These are phyloP conservation scores for Phytophthora quininea DNA, from an alignment of 352 stramenopile genomes.

Conservation along the genomic window DNA sequence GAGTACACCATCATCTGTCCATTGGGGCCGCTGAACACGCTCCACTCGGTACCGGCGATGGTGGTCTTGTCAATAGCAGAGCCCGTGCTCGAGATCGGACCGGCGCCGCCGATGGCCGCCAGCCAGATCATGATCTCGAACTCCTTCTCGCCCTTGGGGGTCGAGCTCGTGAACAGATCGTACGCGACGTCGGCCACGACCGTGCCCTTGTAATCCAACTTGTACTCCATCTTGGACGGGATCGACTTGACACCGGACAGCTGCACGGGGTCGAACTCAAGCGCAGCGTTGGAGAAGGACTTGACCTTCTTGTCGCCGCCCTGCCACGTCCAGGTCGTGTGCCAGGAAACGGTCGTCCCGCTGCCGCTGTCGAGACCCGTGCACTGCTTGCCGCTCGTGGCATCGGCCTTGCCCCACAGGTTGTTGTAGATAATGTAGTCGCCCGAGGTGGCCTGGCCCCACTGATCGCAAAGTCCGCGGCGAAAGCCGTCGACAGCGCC, in stretches of 20 bases:
- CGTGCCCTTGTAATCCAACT: conserved; percentile 38
- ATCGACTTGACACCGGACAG: conserved; percentile 46
- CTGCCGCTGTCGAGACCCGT: conserved; percentile 38
- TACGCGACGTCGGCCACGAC: conserved; percentile 45
- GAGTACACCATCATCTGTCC: conserved; percentile 49
- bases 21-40: conserved; percentile 39
- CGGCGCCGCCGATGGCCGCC: conserved; percentile 37
- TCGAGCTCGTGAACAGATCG: conserved; percentile 49
- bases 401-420: conserved; percentile 36
- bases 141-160: conserved; percentile 36
- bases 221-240: conserved; percentile 47
- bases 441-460: conserved; percentile 31
- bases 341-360: conserved; percentile 43
- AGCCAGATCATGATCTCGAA: conserved; percentile 61
- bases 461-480: conserved; percentile 45
- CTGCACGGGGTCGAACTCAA: conserved; percentile 43
- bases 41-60: conserved; percentile 34
- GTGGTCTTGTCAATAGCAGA: conserved; percentile 35
- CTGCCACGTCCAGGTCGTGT: conserved; percentile 47
- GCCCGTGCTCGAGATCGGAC: conserved; percentile 44
- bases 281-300: conserved; percentile 49
- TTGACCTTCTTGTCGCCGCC: conserved; percentile 43
- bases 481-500: conserved; percentile 16
- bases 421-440: conserved; percentile 66
- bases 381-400: conserved; percentile 44